A percentile compares a stretch with the other conserved stretches of the same genome.
phyloP scores from a whole-genome alignment of 1,284 basidiomycete genomes.

The Thecaphora thlaspeos region DNA sequence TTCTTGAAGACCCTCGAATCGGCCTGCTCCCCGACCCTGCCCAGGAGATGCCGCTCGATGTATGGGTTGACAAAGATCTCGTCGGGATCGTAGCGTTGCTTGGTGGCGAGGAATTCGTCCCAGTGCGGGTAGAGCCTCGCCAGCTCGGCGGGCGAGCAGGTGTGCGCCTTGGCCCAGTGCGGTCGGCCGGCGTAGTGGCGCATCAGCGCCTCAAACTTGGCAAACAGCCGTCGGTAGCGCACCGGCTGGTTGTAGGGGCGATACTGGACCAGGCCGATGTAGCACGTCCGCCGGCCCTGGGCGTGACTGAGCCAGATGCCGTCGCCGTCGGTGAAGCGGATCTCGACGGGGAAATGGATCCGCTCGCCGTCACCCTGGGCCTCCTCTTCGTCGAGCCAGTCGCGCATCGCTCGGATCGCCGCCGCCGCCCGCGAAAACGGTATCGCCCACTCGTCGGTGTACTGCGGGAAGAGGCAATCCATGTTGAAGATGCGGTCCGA shows the following conservation, averaged over 20 bases:
- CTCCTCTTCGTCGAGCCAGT: constrained; percentile 71
- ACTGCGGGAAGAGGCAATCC: constrained; percentile 56
- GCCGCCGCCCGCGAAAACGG: constrained; percentile 65
- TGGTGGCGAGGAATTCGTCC: constrained; percentile 72
- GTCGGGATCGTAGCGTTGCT: constrained; percentile 74
- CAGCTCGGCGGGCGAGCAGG: constrained; percentile 69
- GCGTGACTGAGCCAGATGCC: constrained; percentile 92
- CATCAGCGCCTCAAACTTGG: constrained; percentile 75
- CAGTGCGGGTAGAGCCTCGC: constrained; percentile 77
- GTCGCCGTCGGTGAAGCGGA: constrained; percentile 82
- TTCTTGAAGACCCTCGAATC: constrained; percentile 40
- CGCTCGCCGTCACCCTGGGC: constrained; percentile 70
- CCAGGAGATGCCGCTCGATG: constrained; percentile 62
- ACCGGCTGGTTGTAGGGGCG: constrained; percentile 86
- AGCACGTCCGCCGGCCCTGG: constrained; percentile 76
- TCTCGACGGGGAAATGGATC: constrained; percentile 89
- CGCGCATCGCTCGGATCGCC: constrained; percentile 72
- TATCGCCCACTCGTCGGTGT: constrained; percentile 77
- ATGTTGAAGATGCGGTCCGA: constrained; percentile 55
- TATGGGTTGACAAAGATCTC: constrained; percentile 70
- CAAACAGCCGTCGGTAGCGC: constrained; percentile 80
- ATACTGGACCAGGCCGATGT: constrained; percentile 95
- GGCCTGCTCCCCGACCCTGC: constrained; percentile 52
- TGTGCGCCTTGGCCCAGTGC: constrained; percentile 96
- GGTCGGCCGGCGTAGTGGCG: constrained; percentile 75